Percentiles rank a stretch among this genome's conserved stretches.
These are phyloP conservation scores for Rubia occidens DNA, from an alignment of 305 asterid species.

Conservation along the genomic window DNA sequence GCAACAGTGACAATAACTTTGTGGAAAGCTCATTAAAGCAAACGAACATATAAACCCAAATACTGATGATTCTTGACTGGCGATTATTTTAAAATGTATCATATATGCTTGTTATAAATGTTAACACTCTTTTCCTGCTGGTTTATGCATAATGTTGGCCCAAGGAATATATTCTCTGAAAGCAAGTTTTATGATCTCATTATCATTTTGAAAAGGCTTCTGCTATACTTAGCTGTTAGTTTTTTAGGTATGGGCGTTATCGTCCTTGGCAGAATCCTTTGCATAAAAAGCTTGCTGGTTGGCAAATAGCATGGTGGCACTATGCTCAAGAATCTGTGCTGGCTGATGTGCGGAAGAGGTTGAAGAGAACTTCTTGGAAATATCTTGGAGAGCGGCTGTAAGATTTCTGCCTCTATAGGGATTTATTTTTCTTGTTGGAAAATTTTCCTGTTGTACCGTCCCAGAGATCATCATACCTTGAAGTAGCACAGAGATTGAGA, in stretches of 20 bases:
- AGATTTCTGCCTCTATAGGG: slow-evolving; percentile 24
- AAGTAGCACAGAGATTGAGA: background rate
- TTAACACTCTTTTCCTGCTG: slow-evolving; percentile 1
- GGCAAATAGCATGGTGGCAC: slow-evolving; percentile 96
- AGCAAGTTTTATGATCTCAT: background rate
- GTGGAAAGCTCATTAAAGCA: background rate
- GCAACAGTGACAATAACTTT: background rate
- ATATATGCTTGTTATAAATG: background rate
- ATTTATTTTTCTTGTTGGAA: background rate
- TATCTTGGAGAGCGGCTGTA: slow-evolving; percentile 92
- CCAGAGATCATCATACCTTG: too few relatives aligned
- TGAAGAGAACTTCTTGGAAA: slow-evolving; percentile 88
- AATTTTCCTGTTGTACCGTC: background rate
- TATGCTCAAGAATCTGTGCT: slow-evolving; percentile 86
- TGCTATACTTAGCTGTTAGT: slow-evolving; percentile 14
- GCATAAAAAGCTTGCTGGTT: slow-evolving; percentile 58
- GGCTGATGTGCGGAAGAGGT: slow-evolving; percentile 67
- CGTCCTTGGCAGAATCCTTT: slow-evolving; percentile 94
- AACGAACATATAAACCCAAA: background rate
- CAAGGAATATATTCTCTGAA: background rate
- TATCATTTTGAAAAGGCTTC: background rate
- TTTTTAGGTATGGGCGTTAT: slow-evolving; percentile 75
- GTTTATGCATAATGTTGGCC: background rate
- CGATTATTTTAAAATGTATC: background rate
- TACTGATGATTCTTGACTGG: background rate